Conservation (phyloP, 495 filamentous ascomycete species). For the Penicillium canescens region DNA sequence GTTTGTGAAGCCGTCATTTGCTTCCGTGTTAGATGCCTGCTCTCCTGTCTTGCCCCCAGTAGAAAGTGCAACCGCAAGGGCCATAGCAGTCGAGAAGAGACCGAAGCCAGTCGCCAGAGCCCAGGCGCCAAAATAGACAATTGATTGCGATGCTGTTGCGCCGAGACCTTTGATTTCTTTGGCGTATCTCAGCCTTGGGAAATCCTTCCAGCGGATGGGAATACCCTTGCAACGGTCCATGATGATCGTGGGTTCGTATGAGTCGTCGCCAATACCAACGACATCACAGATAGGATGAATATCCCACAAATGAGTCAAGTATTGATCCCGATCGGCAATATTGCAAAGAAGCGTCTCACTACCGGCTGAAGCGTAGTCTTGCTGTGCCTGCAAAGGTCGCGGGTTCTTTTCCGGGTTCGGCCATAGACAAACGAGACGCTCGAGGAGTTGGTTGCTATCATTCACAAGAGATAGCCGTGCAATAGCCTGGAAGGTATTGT, state of each 20-base stretch:
- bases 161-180: conserved; percentile 7
- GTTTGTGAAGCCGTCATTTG: too few species aligned
- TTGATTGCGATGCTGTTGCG: conserved; percentile 3
- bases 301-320: conserved; percentile 14
- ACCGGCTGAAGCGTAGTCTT: not conserved
- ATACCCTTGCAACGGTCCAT: conserved; percentile 13
- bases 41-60: too few species aligned
- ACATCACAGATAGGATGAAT: conserved; percentile 11
- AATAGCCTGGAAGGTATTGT: conserved; percentile 8
- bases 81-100: conserved; percentile 6
- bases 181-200: conserved; percentile 11
- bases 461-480: conserved; percentile 10
- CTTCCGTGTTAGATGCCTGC: too few species aligned
- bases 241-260: conserved; percentile 12
- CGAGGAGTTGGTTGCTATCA: conserved; percentile 10
- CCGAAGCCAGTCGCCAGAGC: conserved; percentile 4
- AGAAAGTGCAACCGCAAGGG: not conserved
- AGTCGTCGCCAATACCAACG: conserved; percentile 14
- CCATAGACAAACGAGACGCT: conserved; percentile 7
- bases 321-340: conserved; percentile 16
- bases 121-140: conserved; percentile 11
- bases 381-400: too few species aligned
- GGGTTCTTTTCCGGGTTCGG: not conserved
- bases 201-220: conserved; percentile 16
- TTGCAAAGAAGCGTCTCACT: conserved; percentile 11